phyloP scores from a whole-genome alignment of 2,329 filamentous ascomycete species.

The Microcyclospora tardicrescens region DNA sequence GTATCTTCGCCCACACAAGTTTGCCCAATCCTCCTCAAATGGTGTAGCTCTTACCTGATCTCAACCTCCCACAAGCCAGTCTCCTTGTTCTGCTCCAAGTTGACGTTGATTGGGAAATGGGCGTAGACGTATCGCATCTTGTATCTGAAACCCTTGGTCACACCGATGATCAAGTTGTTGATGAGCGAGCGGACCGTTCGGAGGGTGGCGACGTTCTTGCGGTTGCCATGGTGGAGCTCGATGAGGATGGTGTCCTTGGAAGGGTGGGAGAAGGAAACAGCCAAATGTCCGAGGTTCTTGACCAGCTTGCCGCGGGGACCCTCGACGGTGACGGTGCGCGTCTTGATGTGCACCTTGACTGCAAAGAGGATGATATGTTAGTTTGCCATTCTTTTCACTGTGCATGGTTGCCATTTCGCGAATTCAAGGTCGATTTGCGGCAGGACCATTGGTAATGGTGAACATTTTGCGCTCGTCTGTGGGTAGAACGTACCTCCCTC shows the following conservation, averaged over 20 bases:
- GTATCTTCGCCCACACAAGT: too few species aligned
- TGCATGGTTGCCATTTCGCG: too few species aligned
- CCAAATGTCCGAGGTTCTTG: slow-evolving; percentile 93
- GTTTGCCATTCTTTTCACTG: slow-evolving; percentile 1
- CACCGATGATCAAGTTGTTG: slow-evolving; percentile 96
- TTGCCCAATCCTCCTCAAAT: not conserved
- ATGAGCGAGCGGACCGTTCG: slow-evolving; percentile 96
- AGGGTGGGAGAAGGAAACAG: slow-evolving; percentile 87
- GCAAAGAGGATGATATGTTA: slow-evolving; percentile 18
- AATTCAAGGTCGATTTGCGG: not conserved
- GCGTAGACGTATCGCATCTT: slow-evolving; percentile 99
- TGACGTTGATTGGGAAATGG: slow-evolving; percentile 99
- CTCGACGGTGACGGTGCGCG: slow-evolving; percentile 90
- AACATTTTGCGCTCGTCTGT: not conserved
- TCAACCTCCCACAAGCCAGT: slow-evolving; percentile 81
- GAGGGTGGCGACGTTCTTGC: slow-evolving; percentile 96
- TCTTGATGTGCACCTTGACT: slow-evolving; percentile 99
- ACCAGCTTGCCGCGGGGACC: slow-evolving; percentile 92
- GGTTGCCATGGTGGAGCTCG: slow-evolving; percentile 94
- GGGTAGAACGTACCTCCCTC: slow-evolving; percentile 69
- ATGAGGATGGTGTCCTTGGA: slow-evolving; percentile 83
- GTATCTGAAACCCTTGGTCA: slow-evolving; percentile 99
- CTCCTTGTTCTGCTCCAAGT: slow-evolving; percentile 91
- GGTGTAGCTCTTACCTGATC: slow-evolving; percentile 61
- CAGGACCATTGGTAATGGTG: not conserved